phyloP scores from a whole-genome alignment of 345 rosid genomes.

The Hypericum androsaemum region DNA sequence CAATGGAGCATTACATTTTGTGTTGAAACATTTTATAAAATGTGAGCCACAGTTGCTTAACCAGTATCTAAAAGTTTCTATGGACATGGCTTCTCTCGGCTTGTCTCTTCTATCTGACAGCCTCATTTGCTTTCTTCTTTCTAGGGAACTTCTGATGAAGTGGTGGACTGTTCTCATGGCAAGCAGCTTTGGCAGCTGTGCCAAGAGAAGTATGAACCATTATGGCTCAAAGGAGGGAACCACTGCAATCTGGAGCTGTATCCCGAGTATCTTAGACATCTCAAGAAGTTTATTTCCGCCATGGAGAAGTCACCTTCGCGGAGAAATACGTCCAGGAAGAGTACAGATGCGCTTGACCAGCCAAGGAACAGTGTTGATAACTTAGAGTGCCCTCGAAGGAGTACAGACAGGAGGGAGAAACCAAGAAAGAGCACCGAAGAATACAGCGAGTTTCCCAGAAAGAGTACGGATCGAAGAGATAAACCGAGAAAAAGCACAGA shows the following conservation, averaged over 20 bases:
- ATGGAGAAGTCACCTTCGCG: conserved; percentile 68
- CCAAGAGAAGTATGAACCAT: conserved; percentile 84
- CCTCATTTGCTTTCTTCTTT: conserved; percentile 19
- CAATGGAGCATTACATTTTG: too few species aligned
- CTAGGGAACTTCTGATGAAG: conserved; percentile 92
- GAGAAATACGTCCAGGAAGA: conserved; percentile 53
- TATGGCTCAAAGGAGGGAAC: conserved; percentile 87
- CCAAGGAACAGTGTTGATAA: conserved; percentile 38
- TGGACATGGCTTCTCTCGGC: not conserved
- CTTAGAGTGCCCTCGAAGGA: conserved; percentile 2
- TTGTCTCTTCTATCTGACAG: not conserved
- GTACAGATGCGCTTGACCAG: conserved; percentile 46
- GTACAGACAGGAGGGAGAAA: conserved; percentile 17
- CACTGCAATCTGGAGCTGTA: conserved; percentile 79
- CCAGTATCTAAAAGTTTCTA: too few species aligned
- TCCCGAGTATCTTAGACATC: conserved; percentile 83
- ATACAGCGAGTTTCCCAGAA: conserved; percentile 36
- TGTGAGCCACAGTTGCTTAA: too few species aligned
- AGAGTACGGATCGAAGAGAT: too few species aligned
- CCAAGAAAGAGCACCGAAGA: conserved; percentile 29
- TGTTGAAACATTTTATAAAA: too few species aligned
- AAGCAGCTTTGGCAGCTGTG: conserved; percentile 96
- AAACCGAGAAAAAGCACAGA: not conserved
- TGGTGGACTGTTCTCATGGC: conserved; percentile 87
- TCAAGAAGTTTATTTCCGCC: conserved; percentile 70